phyloP scores from a whole-genome alignment of 2,329 filamentous ascomycete species.

The Pyricularia grisea region DNA sequence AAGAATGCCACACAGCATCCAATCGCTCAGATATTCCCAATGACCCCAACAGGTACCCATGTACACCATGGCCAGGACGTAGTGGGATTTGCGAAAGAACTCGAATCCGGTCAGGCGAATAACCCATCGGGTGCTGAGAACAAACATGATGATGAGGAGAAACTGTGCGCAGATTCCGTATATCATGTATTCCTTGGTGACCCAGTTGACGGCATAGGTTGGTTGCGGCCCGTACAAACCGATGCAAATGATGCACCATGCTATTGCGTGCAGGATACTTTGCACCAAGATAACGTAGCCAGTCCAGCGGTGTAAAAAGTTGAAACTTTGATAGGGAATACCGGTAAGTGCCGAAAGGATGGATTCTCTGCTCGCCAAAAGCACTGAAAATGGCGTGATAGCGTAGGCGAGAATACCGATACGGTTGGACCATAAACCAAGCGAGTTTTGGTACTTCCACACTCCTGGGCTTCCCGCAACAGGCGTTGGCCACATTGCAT shows the following conservation, averaged over 20 bases:
- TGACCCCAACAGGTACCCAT: slow-evolving; percentile 69
- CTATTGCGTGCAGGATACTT: slow-evolving; percentile 58
- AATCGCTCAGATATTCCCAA: slow-evolving; percentile 59
- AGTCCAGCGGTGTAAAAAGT: slow-evolving; percentile 69
- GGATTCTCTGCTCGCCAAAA: slow-evolving; percentile 58
- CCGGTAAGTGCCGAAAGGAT: slow-evolving; percentile 62
- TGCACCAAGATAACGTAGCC: slow-evolving; percentile 66
- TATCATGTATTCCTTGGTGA: slow-evolving; percentile 58
- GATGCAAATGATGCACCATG: slow-evolving; percentile 37
- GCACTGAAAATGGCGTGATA: slow-evolving; percentile 59
- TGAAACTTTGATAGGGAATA: slow-evolving; percentile 67
- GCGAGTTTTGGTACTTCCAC: slow-evolving; percentile 53
- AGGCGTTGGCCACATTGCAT: slow-evolving; percentile 61
- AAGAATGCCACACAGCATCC: slow-evolving; percentile 55
- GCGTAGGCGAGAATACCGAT: slow-evolving; percentile 64
- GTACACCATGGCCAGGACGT: slow-evolving; percentile 63
- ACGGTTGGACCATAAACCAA: slow-evolving; percentile 61
- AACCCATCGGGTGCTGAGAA: slow-evolving; percentile 36
- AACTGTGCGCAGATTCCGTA: slow-evolving; percentile 64
- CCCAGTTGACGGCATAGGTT: slow-evolving; percentile 41
- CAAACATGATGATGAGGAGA: slow-evolving; percentile 50
- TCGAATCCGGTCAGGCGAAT: slow-evolving; percentile 59
- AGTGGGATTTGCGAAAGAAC: slow-evolving; percentile 66
- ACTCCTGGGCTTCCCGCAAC: slow-evolving; percentile 44
- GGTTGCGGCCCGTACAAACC: slow-evolving; percentile 36